A percentile compares a stretch with the other conserved stretches of the same genome.
phyloP scores from a whole-genome alignment of 805 yeast species.

The Saturnispora zaruensis region DNA sequence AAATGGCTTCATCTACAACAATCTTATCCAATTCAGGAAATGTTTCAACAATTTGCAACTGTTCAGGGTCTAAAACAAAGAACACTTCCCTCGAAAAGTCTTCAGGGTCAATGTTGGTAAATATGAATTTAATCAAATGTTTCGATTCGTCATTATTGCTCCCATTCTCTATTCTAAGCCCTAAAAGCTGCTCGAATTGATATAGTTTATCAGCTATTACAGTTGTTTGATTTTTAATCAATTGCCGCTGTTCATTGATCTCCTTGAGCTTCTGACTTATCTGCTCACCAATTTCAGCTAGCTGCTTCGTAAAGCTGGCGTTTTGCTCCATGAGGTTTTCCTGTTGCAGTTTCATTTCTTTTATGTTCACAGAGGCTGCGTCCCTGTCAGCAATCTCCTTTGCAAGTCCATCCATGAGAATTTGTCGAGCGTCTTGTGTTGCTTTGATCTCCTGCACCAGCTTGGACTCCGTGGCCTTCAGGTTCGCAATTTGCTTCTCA shows the following conservation, averaged over 20 bases:
- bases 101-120: conserved; percentile 39
- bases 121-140: conserved; percentile 31
- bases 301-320: conserved; percentile 21
- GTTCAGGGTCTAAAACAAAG: conserved; percentile 34
- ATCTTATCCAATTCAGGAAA: conserved; percentile 28
- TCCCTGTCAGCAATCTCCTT: conserved; percentile 20
- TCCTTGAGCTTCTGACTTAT: conserved; percentile 19
- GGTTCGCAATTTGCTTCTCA: conserved; percentile 16
- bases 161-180: conserved; percentile 35
- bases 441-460: conserved; percentile 16
- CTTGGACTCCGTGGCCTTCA: conserved; percentile 18
- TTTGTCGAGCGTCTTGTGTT: conserved; percentile 17
- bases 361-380: conserved; percentile 32
- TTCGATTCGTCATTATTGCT: conserved; percentile 26
- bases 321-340: conserved; percentile 26
- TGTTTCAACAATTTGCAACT: conserved; percentile 28
- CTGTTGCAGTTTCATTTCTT: conserved; percentile 32
- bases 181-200: conserved; percentile 39
- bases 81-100: conserved; percentile 37
- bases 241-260: conserved; percentile 23
- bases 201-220: conserved; percentile 34
- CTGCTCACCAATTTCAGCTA: conserved; percentile 23
- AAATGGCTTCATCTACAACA: conserved; percentile 13
- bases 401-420: conserved; percentile 17
- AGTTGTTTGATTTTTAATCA: conserved; percentile 30